Conservation (phyloP, 1,284 basidiomycete species). For the Peniophora sp. region DNA sequence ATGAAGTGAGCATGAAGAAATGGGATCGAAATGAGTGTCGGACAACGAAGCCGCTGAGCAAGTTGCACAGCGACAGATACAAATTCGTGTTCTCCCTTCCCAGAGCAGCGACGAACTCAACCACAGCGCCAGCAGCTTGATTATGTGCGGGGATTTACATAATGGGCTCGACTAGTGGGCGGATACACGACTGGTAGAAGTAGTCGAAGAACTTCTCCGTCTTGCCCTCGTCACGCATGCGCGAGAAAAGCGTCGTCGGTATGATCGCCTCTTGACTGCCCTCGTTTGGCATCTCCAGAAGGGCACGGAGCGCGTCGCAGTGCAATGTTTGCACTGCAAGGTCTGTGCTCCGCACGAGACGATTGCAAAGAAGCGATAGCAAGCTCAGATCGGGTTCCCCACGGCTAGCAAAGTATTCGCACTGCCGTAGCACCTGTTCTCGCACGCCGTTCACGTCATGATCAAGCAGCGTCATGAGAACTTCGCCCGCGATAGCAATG, state of each 20-base stretch:
- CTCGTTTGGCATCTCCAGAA: constrained; percentile 65
- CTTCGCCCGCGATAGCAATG: constrained; percentile 81
- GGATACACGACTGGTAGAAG: constrained; percentile 81
- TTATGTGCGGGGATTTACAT: constrained; percentile 71
- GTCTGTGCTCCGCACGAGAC: constrained; percentile 76
- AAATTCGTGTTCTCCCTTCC: constrained; percentile 71
- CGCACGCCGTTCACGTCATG: constrained; percentile 88
- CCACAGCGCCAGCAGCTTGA: constrained; percentile 41
- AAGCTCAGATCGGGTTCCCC: constrained; percentile 64
- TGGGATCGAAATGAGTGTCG: constrained; percentile 90
- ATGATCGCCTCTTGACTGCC: constrained; percentile 18
- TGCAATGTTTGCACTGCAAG: constrained; percentile 87
- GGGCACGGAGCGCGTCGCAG: constrained; percentile 80
- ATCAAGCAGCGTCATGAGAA: constrained; percentile 83
- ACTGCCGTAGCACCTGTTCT: constrained; percentile 77
- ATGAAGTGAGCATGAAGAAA: constrained; percentile 81
- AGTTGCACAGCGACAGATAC: constrained; percentile 79
- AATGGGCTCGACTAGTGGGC: constrained; percentile 75
- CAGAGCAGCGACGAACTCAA: constrained; percentile 48
- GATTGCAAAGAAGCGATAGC: constrained; percentile 65
- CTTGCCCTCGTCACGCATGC: constrained; percentile 75
- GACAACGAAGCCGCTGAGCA: constrained; percentile 81
- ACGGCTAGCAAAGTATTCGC: constrained; percentile 56
- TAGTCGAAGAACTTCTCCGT: constrained; percentile 86
- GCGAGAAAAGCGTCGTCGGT: constrained; percentile 35